Percentiles rank a stretch among this genome's conserved stretches.
Evolutionary conservation across 306 rosid species (phyloP).

Genomic region (Malus sieversii): DNA sequence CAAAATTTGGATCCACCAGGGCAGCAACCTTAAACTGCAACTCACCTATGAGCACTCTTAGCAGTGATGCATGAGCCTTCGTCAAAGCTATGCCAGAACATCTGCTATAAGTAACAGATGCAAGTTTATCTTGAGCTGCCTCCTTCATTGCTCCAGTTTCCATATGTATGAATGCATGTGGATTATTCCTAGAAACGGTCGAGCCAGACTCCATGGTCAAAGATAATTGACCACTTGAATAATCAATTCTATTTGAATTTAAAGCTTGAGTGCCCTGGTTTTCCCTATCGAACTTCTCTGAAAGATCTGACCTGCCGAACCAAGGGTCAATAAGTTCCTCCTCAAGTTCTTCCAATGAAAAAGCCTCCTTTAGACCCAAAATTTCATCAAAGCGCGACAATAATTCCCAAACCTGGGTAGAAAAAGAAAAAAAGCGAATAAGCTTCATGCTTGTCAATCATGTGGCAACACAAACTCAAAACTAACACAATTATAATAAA

Average conservation of each 20-base stretch:
- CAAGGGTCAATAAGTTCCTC: constrained; percentile 84
- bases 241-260: constrained; percentile 27
- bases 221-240: constrained; percentile 30
- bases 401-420: constrained; percentile 72
- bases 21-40: constrained; percentile 87
- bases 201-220: constrained; percentile 32
- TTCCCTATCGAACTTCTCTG: constrained; percentile 41
- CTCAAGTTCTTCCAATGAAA: constrained; percentile 68
- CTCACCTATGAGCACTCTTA: constrained; percentile 76
- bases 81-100: constrained; percentile 85
- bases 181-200: constrained; percentile 32
- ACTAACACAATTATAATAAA: constrained; percentile 8
- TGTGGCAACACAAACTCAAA: not conserved
- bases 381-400: constrained; percentile 59
- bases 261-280: constrained; percentile 19
- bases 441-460: not conserved
- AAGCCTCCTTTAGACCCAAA: constrained; percentile 60
- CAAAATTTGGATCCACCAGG: constrained; percentile 87
- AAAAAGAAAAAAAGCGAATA: constrained; percentile 3
- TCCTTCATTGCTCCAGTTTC: constrained; percentile 78
- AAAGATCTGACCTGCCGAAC: constrained; percentile 49
- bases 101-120: constrained; percentile 61
- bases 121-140: constrained; percentile 62
- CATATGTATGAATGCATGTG: constrained; percentile 67
- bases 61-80: constrained; percentile 72